Conservation (phyloP, 306 rosid species). For the Inga laurina region DNA sequence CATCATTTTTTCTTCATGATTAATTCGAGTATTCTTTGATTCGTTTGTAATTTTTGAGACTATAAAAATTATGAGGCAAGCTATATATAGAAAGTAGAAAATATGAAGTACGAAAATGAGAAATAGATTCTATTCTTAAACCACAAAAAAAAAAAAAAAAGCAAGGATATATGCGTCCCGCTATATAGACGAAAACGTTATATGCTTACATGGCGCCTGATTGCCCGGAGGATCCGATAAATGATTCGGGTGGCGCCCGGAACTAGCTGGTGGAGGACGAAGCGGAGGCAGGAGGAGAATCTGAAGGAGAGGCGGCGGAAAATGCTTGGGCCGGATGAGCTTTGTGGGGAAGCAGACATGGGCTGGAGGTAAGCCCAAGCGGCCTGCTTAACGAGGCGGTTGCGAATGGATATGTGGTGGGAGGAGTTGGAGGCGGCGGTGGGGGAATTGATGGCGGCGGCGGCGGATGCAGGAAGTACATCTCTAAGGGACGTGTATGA, state of each 20-base stretch:
- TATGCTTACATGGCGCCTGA: constrained; percentile 2
- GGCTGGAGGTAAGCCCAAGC: constrained; percentile 79
- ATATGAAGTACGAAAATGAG: background rate
- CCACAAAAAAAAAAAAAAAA: background rate
- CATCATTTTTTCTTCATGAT: background rate
- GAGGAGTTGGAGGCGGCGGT: constrained; percentile 19
- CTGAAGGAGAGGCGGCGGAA: constrained; percentile 10
- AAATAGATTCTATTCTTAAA: background rate
- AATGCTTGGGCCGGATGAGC: constrained; percentile 9
- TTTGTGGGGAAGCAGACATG: constrained; percentile 51
- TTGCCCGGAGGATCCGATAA: constrained; percentile 1
- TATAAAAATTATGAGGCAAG: background rate
- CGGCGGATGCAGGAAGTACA: constrained; percentile 38
- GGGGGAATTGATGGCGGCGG: constrained; percentile 18
- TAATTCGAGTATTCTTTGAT: background rate
- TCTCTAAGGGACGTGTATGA: constrained; percentile 54
- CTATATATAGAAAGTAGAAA: background rate
- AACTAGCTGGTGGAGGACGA: constrained; percentile 3
- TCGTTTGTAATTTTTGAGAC: background rate
- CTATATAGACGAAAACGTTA: background rate
- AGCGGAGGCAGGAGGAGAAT: constrained; percentile 12
- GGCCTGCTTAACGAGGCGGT: constrained; percentile 66
- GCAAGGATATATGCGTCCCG: background rate
- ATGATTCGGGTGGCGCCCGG: constrained; percentile 5
- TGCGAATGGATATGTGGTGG: constrained; percentile 37